Base-by-base conservation (phyloP, 2,329 filamentous ascomycete species). In the Calonectria fujianensis region DNA sequence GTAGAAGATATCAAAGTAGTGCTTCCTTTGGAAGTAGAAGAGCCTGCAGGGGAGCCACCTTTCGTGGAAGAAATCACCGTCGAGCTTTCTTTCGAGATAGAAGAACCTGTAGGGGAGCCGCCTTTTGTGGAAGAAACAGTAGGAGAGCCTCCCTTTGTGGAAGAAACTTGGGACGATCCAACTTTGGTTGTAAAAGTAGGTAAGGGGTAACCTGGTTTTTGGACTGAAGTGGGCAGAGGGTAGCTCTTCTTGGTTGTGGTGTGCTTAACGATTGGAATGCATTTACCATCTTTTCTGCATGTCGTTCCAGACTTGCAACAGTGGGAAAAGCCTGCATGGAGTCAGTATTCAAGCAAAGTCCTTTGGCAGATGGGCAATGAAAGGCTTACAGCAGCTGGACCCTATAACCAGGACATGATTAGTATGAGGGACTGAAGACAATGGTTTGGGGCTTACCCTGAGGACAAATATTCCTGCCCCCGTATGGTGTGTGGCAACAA, bases 351-450 rank as follows among this genome's bases (percentile, higher is more conserved):
- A 37, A 6, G 3, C 4, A 39, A 16, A 39, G 9, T 39, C 37
- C 8, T 13, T 8, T 16, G 37, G 11, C 10, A 11, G 13, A 39
- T 39, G 37, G 24, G 24, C 24, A 24, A 39, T 39, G 37, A 13
- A 39, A 32, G 61, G 50, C 66, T 69, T 35, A 69, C 66, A 69
- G 39, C 66, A 69, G 27, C 48, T 68, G 9, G 65, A n/a, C 11
- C 65, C 65, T 68, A 35, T 8, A 39, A n/a, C 32, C 7, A 7
- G 18, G 2, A 16, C 4, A 39, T 48, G 45, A n/a, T 41, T 20
- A 68, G 24, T 35, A 13, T 68, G 24, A 24, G 24, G 24, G 24
- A 24, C 24, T 10, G 37, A 10, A n/a, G 8, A n/a, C 10, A 20
- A 35, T 4, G 16, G 35, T 11, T 39, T 24, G 24, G 24, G 37